Percentiles rank a stretch among this genome's conserved stretches.
These are phyloP conservation scores for Neurospora pannonica DNA, from an alignment of 495 filamentous ascomycete species.

Conservation along the genomic window DNA sequence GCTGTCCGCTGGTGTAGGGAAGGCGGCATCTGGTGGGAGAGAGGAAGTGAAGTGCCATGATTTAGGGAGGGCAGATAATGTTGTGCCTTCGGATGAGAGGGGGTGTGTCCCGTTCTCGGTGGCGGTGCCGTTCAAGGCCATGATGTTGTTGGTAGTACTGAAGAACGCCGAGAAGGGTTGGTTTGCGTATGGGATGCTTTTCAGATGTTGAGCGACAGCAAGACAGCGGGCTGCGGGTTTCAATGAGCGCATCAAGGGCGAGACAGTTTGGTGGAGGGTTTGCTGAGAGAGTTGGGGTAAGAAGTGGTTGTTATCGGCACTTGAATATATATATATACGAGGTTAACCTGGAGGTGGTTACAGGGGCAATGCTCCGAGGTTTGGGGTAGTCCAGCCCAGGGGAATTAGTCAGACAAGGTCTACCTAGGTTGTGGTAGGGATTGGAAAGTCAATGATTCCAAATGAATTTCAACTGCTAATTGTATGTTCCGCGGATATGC, in stretches of 20 bases:
- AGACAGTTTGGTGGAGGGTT: not conserved
- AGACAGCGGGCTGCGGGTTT: slow-evolving; percentile 21
- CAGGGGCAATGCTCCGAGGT: not conserved
- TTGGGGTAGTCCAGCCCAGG: not conserved
- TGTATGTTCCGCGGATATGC: not conserved
- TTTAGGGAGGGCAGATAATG: slow-evolving; percentile 70
- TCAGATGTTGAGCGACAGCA: slow-evolving; percentile 19
- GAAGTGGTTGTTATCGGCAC: not conserved
- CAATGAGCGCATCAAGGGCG: slow-evolving; percentile 17
- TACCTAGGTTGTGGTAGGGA: not conserved
- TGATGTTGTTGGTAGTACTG: slow-evolving; percentile 13
- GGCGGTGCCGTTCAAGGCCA: slow-evolving; percentile 11
- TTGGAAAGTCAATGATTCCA: not conserved
- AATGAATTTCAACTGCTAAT: not conserved
- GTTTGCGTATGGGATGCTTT: slow-evolving; percentile 1
- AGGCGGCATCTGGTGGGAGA: slow-evolving; percentile 67
- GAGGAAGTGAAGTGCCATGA: slow-evolving; percentile 74
- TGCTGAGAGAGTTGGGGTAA: not conserved
- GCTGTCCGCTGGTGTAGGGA: slow-evolving; percentile 70
- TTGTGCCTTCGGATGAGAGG: slow-evolving; percentile 11
- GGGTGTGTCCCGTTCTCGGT: slow-evolving; percentile 7
- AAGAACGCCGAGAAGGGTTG: slow-evolving; percentile 16
- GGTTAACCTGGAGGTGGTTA: not conserved
- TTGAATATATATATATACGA: not conserved
- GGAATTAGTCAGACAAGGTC: not conserved